phyloP scores from a whole-genome alignment of 495 filamentous ascomycete species.

The Neurospora terricola region DNA sequence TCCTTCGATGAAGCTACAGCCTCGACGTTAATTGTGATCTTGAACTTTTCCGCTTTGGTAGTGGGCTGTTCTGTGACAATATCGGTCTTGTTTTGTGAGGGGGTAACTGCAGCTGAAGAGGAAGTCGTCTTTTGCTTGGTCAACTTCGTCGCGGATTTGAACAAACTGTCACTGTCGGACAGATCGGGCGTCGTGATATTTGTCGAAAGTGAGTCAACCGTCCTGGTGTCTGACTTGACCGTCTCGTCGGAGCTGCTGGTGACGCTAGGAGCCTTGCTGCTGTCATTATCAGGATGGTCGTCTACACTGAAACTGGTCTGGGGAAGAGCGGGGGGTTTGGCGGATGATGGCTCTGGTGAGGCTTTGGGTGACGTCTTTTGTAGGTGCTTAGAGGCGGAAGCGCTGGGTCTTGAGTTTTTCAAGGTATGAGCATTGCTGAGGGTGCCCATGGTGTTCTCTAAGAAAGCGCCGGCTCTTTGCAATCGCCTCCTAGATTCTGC shows the following conservation, averaged over 20 bases:
- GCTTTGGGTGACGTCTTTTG: not conserved
- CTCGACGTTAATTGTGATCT: not conserved
- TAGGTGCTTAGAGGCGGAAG: not conserved
- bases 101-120: not conserved
- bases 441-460: not conserved
- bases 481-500: not conserved
- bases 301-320: not conserved
- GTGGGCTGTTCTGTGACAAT: not conserved
- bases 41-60: not conserved
- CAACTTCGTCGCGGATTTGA: not conserved
- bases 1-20: not conserved
- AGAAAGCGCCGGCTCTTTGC: not conserved
- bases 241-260: conserved; percentile 3
- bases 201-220: not conserved
- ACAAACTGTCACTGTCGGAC: not conserved
- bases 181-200: conserved; percentile 2
- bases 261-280: not conserved
- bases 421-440: not conserved
- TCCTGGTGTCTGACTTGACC: not conserved
- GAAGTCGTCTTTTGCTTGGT: not conserved
- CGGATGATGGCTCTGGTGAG: not conserved
- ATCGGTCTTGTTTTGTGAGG: not conserved
- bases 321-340: not conserved
- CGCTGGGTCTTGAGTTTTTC: not conserved
- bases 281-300: not conserved